These are phyloP conservation scores for Candida sanyiensis DNA, from an alignment of 805 yeast genomes.

Conservation along the genomic window DNA sequence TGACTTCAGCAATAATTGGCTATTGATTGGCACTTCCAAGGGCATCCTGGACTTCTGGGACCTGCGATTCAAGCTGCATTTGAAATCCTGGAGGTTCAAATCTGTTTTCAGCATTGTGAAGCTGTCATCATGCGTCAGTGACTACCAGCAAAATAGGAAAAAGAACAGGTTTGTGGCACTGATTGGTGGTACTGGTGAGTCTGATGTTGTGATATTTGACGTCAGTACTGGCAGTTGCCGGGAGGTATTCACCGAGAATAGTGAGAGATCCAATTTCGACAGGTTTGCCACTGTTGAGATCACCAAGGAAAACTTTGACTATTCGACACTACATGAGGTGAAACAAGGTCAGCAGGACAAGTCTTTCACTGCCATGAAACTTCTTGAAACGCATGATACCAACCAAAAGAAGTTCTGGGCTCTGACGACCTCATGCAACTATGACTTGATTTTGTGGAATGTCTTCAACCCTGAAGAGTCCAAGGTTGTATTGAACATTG, in stretches of 20 bases:
- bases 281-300: slow-evolving; percentile 18
- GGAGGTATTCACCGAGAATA: slow-evolving; percentile 29
- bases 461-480: slow-evolving; percentile 28
- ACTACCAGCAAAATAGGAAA: slow-evolving; percentile 29
- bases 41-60: slow-evolving; percentile 85
- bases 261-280: slow-evolving; percentile 14
- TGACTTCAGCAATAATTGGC: slow-evolving; percentile 52
- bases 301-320: slow-evolving; percentile 4
- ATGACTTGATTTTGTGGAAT: slow-evolving; percentile 34
- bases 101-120: slow-evolving; percentile 44
- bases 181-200: slow-evolving; percentile 58
- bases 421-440: slow-evolving; percentile 14
- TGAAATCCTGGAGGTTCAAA: slow-evolving; percentile 59
- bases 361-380: slow-evolving; percentile 18
- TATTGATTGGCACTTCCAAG: slow-evolving; percentile 65
- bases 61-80: slow-evolving; percentile 52
- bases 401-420: slow-evolving; percentile 18
- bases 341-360: background rate
- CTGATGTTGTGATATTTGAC: slow-evolving; percentile 71
- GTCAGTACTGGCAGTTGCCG: slow-evolving; percentile 57
- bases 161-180: slow-evolving; percentile 45
- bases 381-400: slow-evolving; percentile 17
- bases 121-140: slow-evolving; percentile 39
- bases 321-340: slow-evolving; percentile 1
- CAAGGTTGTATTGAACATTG: slow-evolving; percentile 23